phyloP scores from a whole-genome alignment of 2,329 filamentous ascomycete species.

The Monosporascus ibericus region DNA sequence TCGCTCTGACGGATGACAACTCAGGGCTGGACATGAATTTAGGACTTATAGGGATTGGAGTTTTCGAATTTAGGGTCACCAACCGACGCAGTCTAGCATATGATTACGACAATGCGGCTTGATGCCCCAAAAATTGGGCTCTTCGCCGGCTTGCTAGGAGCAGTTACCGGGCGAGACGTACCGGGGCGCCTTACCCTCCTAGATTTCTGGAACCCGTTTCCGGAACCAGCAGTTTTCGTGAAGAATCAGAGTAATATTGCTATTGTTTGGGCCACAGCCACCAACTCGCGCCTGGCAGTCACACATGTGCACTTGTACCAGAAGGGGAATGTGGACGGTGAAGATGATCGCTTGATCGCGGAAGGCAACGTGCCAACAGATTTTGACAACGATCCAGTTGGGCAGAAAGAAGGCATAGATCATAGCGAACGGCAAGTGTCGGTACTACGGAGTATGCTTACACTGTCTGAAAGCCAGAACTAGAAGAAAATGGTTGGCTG shows the following conservation, averaged over 20 bases:
- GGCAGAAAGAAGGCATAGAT: too few relatives aligned
- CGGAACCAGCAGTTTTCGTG: neutral
- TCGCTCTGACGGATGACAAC: neutral
- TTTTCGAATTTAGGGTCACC: constrained; percentile 11
- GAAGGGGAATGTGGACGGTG: neutral
- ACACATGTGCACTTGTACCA: neutral
- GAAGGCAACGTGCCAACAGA: neutral
- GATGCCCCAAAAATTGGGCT: constrained; percentile 18
- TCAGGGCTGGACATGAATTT: neutral
- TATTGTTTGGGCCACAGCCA: neutral
- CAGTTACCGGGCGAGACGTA: constrained; percentile 1
- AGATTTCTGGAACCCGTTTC: too few relatives aligned
- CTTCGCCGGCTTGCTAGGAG: constrained; percentile 15
- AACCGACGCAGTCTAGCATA: constrained; percentile 5
- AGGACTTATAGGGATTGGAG: constrained; percentile 2
- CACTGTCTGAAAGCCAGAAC: neutral
- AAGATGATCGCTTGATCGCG: neutral
- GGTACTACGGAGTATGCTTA: neutral
- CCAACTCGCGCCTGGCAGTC: neutral
- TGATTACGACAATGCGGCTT: constrained; percentile 19
- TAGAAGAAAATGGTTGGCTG: neutral
- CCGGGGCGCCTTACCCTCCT: too few relatives aligned
- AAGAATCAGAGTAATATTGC: too few relatives aligned
- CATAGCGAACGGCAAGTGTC: neutral
- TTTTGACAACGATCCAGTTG: neutral